Evolutionary conservation across 345 rosid genomes (phyloP).

Genomic region (Dipteronia dyeriana): DNA sequence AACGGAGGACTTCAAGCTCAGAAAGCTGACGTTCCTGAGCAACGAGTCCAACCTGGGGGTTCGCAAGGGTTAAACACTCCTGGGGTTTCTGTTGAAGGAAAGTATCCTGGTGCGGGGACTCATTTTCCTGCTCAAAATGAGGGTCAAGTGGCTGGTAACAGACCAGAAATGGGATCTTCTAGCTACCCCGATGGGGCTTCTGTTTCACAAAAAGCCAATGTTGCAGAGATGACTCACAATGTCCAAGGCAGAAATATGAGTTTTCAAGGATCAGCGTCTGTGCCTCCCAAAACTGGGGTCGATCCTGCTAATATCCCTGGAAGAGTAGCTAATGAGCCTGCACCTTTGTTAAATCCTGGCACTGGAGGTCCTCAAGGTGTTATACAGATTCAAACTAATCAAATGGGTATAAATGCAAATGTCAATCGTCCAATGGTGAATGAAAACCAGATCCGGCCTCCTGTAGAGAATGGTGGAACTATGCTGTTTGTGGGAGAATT

Average conservation of each 20-base stretch:
- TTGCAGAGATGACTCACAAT: conserved; percentile 39
- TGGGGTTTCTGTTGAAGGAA: conserved; percentile 48
- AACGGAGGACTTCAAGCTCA: conserved; percentile 46
- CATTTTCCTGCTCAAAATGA: conserved; percentile 37
- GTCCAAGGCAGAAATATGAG: conserved; percentile 44
- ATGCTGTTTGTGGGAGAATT: conserved; percentile 75
- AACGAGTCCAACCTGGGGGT: conserved; percentile 37
- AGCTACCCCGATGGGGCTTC: conserved; percentile 49
- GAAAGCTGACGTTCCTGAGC: conserved; percentile 40
- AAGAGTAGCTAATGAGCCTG: conserved; percentile 50
- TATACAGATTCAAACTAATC: conserved; percentile 55
- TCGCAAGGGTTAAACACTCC: conserved; percentile 42
- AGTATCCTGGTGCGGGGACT: conserved; percentile 40
- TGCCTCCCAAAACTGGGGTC: conserved; percentile 35
- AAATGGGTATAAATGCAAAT: conserved; percentile 44
- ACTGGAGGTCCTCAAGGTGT: conserved; percentile 51
- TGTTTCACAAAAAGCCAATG: conserved; percentile 44
- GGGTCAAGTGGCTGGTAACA: conserved; percentile 41
- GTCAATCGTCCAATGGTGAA: conserved; percentile 41
- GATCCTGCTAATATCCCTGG: conserved; percentile 49
- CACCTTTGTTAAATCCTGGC: conserved; percentile 47
- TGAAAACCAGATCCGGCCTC: conserved; percentile 60
- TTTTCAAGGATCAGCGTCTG: conserved; percentile 50
- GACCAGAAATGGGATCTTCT: conserved; percentile 50
- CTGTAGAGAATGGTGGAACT: conserved; percentile 71